Percentiles rank a stretch among this genome's conserved stretches.
phyloP scores from a whole-genome alignment of 192 early-diverging fungal species.

The Coemansia sp. region DNA sequence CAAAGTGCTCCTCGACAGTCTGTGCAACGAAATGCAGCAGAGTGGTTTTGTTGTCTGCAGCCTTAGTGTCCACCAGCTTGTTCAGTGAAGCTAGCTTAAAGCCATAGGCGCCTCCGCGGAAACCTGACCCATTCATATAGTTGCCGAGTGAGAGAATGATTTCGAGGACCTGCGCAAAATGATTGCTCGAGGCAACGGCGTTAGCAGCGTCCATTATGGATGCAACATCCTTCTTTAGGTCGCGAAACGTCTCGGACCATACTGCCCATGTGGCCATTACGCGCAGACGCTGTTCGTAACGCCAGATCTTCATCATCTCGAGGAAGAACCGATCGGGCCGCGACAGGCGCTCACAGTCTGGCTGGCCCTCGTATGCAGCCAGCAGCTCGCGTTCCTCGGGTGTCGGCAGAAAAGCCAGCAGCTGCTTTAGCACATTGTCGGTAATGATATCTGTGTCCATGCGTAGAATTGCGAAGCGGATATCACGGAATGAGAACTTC shows the following conservation, averaged over 20 bases:
- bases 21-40: slow-evolving; percentile 77
- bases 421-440: slow-evolving; percentile 66
- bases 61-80: slow-evolving; percentile 86
- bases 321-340: slow-evolving; percentile 73
- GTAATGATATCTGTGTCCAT: slow-evolving; percentile 68
- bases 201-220: slow-evolving; percentile 66
- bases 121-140: slow-evolving; percentile 77
- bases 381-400: slow-evolving; percentile 76
- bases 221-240: slow-evolving; percentile 64
- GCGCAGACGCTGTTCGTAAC: slow-evolving; percentile 74
- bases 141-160: slow-evolving; percentile 81
- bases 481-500: slow-evolving; percentile 66
- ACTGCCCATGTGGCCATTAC: slow-evolving; percentile 67
- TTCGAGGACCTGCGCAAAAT: slow-evolving; percentile 73
- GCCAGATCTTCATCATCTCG: slow-evolving; percentile 77
- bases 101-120: slow-evolving; percentile 86
- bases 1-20: slow-evolving; percentile 68
- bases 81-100: slow-evolving; percentile 83
- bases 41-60: slow-evolving; percentile 71
- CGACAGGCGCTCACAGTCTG: slow-evolving; percentile 65
- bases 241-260: slow-evolving; percentile 65
- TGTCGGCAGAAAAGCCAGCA: slow-evolving; percentile 71
- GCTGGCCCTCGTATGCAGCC: slow-evolving; percentile 69
- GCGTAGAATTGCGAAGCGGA: slow-evolving; percentile 63
- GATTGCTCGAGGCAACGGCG: slow-evolving; percentile 65